A percentile compares a stretch with the other conserved stretches of the same genome.
Conservation (phyloP, 2,329 filamentous ascomycete genomes). For the Lachnellula arida region DNA sequence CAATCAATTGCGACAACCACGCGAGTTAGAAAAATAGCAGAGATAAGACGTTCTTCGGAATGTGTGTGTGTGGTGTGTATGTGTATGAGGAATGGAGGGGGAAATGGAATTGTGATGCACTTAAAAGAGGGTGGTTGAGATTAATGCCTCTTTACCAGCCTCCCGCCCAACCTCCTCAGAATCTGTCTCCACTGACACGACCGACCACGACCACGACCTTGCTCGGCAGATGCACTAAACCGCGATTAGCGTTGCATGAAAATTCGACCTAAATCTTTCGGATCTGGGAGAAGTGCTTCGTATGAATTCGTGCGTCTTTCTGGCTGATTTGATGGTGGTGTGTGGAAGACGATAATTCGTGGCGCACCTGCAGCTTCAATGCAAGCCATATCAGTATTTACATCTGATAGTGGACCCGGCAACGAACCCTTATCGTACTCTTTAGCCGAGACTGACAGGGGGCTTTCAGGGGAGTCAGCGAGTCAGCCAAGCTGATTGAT, state of each 20-base stretch:
- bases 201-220: background rate
- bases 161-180: slow-evolving; percentile 2
- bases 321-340: background rate
- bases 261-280: background rate
- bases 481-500: background rate
- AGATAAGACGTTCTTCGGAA: slow-evolving; percentile 12
- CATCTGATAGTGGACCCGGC: background rate
- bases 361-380: background rate
- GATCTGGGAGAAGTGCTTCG: background rate
- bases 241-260: background rate
- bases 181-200: background rate
- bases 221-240: background rate
- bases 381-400: background rate
- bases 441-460: background rate
- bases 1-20: slow-evolving; percentile 3
- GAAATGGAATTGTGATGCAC: slow-evolving; percentile 5
- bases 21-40: slow-evolving; percentile 4
- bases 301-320: background rate
- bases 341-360: background rate
- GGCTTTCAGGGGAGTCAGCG: background rate
- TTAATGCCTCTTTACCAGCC: slow-evolving; percentile 1
- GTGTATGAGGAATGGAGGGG: slow-evolving; percentile 18
- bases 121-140: slow-evolving; percentile 20
- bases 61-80: background rate
- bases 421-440: background rate